phyloP scores from a whole-genome alignment of 768 basidiomycete genomes.

The Hypholoma sublateritium region DNA sequence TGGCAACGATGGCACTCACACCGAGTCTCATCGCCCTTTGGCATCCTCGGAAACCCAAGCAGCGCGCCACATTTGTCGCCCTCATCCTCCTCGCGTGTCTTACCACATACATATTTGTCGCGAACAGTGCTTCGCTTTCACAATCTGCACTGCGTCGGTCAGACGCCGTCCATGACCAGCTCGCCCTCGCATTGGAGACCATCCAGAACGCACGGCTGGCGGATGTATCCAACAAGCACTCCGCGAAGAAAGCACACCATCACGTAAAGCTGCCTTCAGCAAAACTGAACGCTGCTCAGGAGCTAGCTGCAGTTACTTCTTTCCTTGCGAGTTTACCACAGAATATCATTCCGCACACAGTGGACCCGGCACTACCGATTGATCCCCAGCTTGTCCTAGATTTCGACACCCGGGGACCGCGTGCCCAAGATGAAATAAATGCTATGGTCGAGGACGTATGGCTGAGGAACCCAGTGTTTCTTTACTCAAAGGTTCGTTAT shows the following conservation, averaged over 20 bases:
- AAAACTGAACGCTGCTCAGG: slow-evolving; percentile 51
- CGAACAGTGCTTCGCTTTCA: slow-evolving; percentile 41
- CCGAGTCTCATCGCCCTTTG: slow-evolving; percentile 30
- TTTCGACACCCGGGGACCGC: slow-evolving; percentile 71
- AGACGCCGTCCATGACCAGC: slow-evolving; percentile 32
- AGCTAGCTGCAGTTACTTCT: slow-evolving; percentile 72
- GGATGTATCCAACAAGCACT: slow-evolving; percentile 18
- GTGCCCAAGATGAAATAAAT: slow-evolving; percentile 59
- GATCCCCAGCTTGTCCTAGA: slow-evolving; percentile 83
- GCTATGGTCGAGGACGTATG: slow-evolving; percentile 66
- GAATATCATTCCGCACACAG: slow-evolving; percentile 67
- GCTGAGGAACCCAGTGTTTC: slow-evolving; percentile 70
- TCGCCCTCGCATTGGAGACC: slow-evolving; percentile 32
- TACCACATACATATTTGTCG: slow-evolving; percentile 55
- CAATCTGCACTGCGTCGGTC: slow-evolving; percentile 32
- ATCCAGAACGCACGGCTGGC: slow-evolving; percentile 34
- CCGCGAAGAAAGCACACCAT: slow-evolving; percentile 20
- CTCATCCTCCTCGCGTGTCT: slow-evolving; percentile 51
- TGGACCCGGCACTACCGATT: slow-evolving; percentile 64
- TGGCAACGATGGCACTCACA: slow-evolving; percentile 20
- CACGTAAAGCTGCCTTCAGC: slow-evolving; percentile 36
- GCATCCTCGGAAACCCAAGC: slow-evolving; percentile 46
- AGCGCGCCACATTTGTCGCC: slow-evolving; percentile 54
- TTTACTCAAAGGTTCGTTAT: slow-evolving; percentile 65
- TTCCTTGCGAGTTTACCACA: slow-evolving; percentile 74